Percentiles rank a stretch among this genome's conserved stretches.
These are phyloP conservation scores for Cladophialophora chaetospira DNA, from an alignment of 2,329 filamentous ascomycete genomes.

Conservation along the genomic window DNA sequence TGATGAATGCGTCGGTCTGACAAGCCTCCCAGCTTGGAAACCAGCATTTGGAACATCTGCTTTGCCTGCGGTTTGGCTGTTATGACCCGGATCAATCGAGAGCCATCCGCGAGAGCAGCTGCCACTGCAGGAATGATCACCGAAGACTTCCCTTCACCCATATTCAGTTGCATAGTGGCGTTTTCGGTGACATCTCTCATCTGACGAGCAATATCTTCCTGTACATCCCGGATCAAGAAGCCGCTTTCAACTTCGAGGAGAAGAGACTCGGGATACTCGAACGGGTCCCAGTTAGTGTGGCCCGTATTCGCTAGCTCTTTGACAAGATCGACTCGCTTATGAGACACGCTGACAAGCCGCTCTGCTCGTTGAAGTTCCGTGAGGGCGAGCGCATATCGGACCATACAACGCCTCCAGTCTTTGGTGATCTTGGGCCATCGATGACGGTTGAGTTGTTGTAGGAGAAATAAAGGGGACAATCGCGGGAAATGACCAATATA, in stretches of 20 bases:
- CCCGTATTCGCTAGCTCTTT: slow-evolving; percentile 49
- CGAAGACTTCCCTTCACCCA: slow-evolving; percentile 71
- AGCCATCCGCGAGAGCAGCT: slow-evolving; percentile 53
- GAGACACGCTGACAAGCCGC: slow-evolving; percentile 29
- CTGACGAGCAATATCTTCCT: slow-evolving; percentile 57
- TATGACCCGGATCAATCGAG: slow-evolving; percentile 57
- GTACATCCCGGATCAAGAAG: slow-evolving; percentile 61
- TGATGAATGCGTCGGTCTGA: slow-evolving; percentile 48
- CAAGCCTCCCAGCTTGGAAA: slow-evolving; percentile 48
- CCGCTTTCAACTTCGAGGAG: slow-evolving; percentile 66
- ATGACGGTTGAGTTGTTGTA: slow-evolving; percentile 9
- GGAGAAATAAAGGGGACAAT: slow-evolving; percentile 5
- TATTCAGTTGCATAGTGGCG: slow-evolving; percentile 66
- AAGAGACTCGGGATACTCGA: slow-evolving; percentile 59
- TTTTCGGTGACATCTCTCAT: slow-evolving; percentile 57
- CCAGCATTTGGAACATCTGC: slow-evolving; percentile 62
- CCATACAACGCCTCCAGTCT: slow-evolving; percentile 31
- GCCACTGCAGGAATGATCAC: slow-evolving; percentile 69
- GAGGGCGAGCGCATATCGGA: slow-evolving; percentile 36
- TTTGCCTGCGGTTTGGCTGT: slow-evolving; percentile 62
- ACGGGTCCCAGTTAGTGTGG: slow-evolving; percentile 60
- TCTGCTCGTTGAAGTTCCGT: slow-evolving; percentile 36
- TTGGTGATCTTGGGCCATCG: slow-evolving; percentile 1
- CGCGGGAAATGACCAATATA: background rate
- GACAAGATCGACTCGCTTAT: slow-evolving; percentile 24